Evolutionary conservation across 176 grass and related monocot genomes (phyloP).

Genomic region (Lolium perenne): DNA sequence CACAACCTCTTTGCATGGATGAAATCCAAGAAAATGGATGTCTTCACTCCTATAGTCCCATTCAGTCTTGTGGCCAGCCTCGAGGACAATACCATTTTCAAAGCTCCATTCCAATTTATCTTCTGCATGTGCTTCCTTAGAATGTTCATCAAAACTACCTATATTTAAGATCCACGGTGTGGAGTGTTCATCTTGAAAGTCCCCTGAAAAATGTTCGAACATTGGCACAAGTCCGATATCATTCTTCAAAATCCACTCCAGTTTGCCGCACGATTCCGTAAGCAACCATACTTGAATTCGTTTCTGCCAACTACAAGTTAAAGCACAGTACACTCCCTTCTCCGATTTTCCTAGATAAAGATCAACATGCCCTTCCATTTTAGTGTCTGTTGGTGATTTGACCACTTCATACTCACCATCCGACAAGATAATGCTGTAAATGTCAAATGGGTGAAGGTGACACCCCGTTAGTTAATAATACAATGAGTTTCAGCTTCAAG

Average conservation of each 20-base stretch:
- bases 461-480: not conserved
- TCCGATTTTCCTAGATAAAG: not conserved
- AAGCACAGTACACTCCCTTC: not conserved
- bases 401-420: not conserved
- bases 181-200: not conserved
- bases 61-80: not conserved
- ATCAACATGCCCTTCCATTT: not conserved
- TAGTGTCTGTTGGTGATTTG: not conserved
- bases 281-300: not conserved
- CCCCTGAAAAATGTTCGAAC: not conserved
- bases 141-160: too few species aligned
- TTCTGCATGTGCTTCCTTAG: not conserved
- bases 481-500: too few species aligned
- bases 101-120: conserved; percentile 15
- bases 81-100: not conserved
- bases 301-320: not conserved
- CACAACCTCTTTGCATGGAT: not conserved
- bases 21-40: conserved; percentile 4
- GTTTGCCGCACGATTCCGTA: not conserved
- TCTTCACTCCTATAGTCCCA: not conserved
- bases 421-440: not conserved
- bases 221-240: not conserved
- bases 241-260: not conserved
- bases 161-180: not conserved
- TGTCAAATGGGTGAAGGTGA: not conserved